A percentile compares a stretch with the other conserved stretches of the same genome.
phyloP scores from a whole-genome alignment of 2,329 filamentous ascomycete species.

The Didymella arachidicola region DNA sequence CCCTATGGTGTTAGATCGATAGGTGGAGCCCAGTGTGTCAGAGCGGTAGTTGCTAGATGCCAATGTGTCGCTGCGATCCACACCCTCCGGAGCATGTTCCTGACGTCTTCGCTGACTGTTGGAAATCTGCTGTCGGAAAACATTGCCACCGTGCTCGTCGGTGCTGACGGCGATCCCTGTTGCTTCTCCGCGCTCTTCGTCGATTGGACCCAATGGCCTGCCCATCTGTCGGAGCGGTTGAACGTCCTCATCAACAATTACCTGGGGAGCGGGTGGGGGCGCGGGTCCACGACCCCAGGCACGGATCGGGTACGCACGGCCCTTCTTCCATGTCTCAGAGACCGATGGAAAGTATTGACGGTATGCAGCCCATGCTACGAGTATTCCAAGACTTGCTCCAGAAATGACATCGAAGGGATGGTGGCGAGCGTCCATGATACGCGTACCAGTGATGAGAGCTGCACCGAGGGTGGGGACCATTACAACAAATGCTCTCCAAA shows the following conservation, averaged over 20 bases:
- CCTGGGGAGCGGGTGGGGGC: slow-evolving; percentile 35
- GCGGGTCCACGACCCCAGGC: slow-evolving; percentile 62
- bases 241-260: slow-evolving; percentile 42
- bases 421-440: slow-evolving; percentile 69
- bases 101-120: slow-evolving; percentile 48
- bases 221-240: slow-evolving; percentile 42
- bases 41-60: slow-evolving; percentile 40
- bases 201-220: slow-evolving; percentile 38
- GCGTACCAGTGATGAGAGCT: slow-evolving; percentile 62
- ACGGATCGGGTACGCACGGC: slow-evolving; percentile 65
- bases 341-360: slow-evolving; percentile 67
- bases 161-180: slow-evolving; percentile 37
- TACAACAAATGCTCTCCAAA: slow-evolving; percentile 66
- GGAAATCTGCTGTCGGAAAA: slow-evolving; percentile 51
- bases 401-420: slow-evolving; percentile 68
- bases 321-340: slow-evolving; percentile 64
- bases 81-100: slow-evolving; percentile 34
- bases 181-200: slow-evolving; percentile 45
- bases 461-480: slow-evolving; percentile 63
- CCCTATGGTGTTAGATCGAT: slow-evolving; percentile 22
- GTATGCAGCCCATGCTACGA: slow-evolving; percentile 62
- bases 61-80: slow-evolving; percentile 45
- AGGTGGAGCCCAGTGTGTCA: slow-evolving; percentile 32
- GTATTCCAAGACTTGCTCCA: slow-evolving; percentile 61
- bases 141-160: slow-evolving; percentile 40